A percentile compares a stretch with the other conserved stretches of the same genome.
Conservation (phyloP, 2,329 filamentous ascomycete genomes). For the Cladophialophora exuberans region DNA sequence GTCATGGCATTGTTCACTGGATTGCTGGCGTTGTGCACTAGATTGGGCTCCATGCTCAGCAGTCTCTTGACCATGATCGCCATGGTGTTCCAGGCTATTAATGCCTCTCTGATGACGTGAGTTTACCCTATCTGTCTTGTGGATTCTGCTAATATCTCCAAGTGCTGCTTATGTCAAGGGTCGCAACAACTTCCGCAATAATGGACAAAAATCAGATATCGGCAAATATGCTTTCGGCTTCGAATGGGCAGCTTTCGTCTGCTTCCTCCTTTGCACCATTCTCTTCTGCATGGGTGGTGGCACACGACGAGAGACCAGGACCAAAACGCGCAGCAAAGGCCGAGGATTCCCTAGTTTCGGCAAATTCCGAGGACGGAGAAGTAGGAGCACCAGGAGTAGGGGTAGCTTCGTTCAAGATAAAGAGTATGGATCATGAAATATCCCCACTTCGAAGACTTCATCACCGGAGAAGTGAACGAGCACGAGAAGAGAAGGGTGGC, state of each 20-base stretch:
- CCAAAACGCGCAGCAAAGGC: constrained; percentile 1
- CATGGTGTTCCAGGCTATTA: constrained; percentile 61
- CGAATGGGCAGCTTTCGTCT: constrained; percentile 62
- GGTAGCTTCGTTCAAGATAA: constrained; percentile 38
- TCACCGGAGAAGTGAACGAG: too few relatives aligned
- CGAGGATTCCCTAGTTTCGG: constrained; percentile 22
- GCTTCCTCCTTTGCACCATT: constrained; percentile 59
- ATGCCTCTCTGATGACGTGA: constrained; percentile 65
- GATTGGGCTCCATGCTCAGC: constrained; percentile 55
- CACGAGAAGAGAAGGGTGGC: not conserved
- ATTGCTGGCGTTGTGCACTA: constrained; percentile 54
- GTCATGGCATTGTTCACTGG: constrained; percentile 51
- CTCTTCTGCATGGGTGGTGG: constrained; percentile 58
- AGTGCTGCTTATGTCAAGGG: constrained; percentile 64
- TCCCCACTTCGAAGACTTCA: too few relatives aligned
- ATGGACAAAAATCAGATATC: constrained; percentile 53
- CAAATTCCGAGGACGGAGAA: constrained; percentile 30
- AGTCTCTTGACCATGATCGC: constrained; percentile 57
- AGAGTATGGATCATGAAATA: constrained; percentile 30
- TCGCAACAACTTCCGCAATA: constrained; percentile 57
- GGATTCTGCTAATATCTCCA: constrained; percentile 8
- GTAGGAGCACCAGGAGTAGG: constrained; percentile 32
- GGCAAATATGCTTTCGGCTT: constrained; percentile 64
- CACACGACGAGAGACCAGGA: constrained; percentile 13
- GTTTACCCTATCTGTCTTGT: constrained; percentile 38